These are phyloP conservation scores for Nakaseomyces bracarensis DNA, from an alignment of 1,139 yeast genomes.

Conservation along the genomic window DNA sequence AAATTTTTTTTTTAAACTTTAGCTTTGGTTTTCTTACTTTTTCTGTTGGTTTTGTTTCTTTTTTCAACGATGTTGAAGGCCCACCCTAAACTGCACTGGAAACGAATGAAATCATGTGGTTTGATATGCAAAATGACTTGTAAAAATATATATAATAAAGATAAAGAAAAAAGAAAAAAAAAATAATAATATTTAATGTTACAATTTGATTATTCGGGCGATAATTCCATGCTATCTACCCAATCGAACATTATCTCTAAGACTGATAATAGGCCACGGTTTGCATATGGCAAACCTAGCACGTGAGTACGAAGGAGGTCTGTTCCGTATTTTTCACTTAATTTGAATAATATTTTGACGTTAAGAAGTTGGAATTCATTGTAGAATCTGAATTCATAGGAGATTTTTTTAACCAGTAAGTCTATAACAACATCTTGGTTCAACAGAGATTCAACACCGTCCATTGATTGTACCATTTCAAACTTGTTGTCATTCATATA, in stretches of 20 bases:
- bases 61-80: too few species aligned
- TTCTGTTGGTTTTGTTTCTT: too few species aligned
- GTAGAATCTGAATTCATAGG: conserved; percentile 36
- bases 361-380: conserved; percentile 32
- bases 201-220: too few species aligned
- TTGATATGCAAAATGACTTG: too few species aligned
- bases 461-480: not conserved
- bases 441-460: conserved; percentile 13
- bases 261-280: conserved; percentile 18
- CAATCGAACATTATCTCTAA: conserved; percentile 24
- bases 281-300: conserved; percentile 23
- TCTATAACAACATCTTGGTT: conserved; percentile 30
- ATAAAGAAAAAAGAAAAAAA: not conserved
- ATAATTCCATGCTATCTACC: conserved; percentile 15
- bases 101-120: not conserved
- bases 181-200: not conserved
- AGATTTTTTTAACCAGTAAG: conserved; percentile 29
- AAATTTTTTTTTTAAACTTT: too few species aligned
- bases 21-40: too few species aligned
- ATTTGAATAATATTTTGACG: conserved; percentile 28
- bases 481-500: conserved; percentile 19
- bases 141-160: not conserved
- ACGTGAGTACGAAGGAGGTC: conserved; percentile 33
- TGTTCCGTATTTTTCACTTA: conserved; percentile 27
- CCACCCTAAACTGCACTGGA: too few species aligned